Evolutionary conservation across 139 green algal genomes (phyloP), one percentile per base, ranked within the genome.

Genomic region (Asterochloris sp.): DNA sequence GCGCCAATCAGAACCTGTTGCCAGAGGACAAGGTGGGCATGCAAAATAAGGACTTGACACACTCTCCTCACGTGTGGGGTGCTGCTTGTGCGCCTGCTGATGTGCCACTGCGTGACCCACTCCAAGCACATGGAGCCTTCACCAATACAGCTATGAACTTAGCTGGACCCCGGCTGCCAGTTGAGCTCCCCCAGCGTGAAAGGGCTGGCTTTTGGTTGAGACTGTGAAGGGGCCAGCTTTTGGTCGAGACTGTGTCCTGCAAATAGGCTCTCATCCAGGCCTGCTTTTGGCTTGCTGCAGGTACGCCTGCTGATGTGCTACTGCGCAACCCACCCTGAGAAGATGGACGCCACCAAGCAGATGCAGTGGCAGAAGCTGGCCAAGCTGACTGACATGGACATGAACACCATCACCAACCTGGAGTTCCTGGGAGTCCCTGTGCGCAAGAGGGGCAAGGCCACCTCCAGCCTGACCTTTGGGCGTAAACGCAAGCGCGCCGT

Each of bases 281-380:
- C 69, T n/a, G n/a, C n/a, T n/a, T n/a, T n/a, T n/a, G 19, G 47
- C 13, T 1, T 74, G 64, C 29, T 69, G 74, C 85, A 95, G 89
- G 85, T 98, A 81, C 91, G 96, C 21, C 86, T 98, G 85, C 89
- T 99, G 63, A 93, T 98, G 92, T 95, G 93, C 82, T 99, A 99
- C 85, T 87, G 92, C 26, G 94, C 93, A 14, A 98, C 95, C 11
- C 96, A 99, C 90, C 94, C 93, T 0, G 95, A 96, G 80, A 99
- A 98, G 86, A 83, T 99, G 82, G 96, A 99, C 81, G 74, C 82
- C 0, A 82, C 86, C 24, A 94, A 94, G 84, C 74, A 85, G 28
- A 54, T 80, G 82, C 89, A 95, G 79, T 98, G 96, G 96, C 87
- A 89, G 79, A 94, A 94, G 87, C 84, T 96, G 77, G 88, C 88